phyloP scores from a whole-genome alignment of 2,329 filamentous ascomycete genomes.

The Diaporthe citrichinensis region DNA sequence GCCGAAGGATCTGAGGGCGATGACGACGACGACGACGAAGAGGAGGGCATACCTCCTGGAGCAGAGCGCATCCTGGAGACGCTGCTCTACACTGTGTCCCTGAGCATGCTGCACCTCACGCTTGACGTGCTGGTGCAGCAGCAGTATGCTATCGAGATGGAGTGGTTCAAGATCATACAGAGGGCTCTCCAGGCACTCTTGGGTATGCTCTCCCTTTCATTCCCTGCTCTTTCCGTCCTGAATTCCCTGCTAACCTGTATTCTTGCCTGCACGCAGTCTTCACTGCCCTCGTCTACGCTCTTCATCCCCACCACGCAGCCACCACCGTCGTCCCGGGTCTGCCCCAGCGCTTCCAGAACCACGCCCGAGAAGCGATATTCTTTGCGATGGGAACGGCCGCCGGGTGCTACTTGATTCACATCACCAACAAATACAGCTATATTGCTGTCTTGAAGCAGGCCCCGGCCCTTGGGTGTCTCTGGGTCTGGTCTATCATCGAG shows the following conservation, averaged over 20 bases:
- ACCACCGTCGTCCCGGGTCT: conserved; percentile 65
- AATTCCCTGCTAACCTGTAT: conserved; percentile 20
- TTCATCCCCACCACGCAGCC: conserved; percentile 67
- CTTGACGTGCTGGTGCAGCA: conserved; percentile 84
- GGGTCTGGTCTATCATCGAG: conserved; percentile 95
- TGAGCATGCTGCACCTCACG: conserved; percentile 82
- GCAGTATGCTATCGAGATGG: conserved; percentile 79
- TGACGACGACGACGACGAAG: conserved; percentile 47
- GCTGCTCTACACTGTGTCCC: conserved; percentile 70
- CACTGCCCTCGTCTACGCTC: conserved; percentile 66
- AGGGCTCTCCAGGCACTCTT: conserved; percentile 68
- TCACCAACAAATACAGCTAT: conserved; percentile 85
- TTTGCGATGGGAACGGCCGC: conserved; percentile 70
- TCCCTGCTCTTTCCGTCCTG: background rate
- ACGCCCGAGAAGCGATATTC: conserved; percentile 74
- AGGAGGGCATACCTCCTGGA: conserved; percentile 55
- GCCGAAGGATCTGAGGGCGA: conserved; percentile 43
- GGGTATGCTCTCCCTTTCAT: conserved; percentile 57
- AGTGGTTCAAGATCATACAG: conserved; percentile 68
- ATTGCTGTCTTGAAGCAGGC: conserved; percentile 92
- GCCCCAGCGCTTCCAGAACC: conserved; percentile 59
- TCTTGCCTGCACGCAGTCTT: conserved; percentile 61
- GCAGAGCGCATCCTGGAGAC: conserved; percentile 69
- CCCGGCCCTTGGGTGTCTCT: conserved; percentile 89
- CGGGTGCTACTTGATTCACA: conserved; percentile 85